These are phyloP conservation scores for Ichthyophthirius multifiliis DNA, from an alignment of 169 alveolate genomes.

Conservation along the genomic window DNA sequence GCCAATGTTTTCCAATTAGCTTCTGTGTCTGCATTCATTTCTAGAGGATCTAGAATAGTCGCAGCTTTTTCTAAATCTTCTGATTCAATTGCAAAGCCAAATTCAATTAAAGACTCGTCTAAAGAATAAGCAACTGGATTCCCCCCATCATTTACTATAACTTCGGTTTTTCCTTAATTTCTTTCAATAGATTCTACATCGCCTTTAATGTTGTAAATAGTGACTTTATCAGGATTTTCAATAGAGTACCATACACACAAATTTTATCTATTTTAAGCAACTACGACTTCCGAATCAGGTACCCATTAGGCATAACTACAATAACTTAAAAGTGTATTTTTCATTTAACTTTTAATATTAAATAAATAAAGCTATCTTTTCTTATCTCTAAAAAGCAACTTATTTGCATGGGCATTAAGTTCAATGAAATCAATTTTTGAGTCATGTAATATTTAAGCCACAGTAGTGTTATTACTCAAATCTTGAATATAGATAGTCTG, in stretches of 20 bases:
- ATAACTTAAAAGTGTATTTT: slow-evolving; percentile 85
- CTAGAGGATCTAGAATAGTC: slow-evolving; percentile 83
- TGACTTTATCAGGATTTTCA: slow-evolving; percentile 92
- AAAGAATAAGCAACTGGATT: slow-evolving; percentile 86
- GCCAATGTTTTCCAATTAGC: slow-evolving; percentile 93
- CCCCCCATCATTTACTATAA: slow-evolving; percentile 86
- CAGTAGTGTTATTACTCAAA: slow-evolving; percentile 74
- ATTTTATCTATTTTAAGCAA: slow-evolving; percentile 90
- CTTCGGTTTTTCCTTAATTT: slow-evolving; percentile 88
- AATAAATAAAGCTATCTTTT: slow-evolving; percentile 87
- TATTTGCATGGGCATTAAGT: slow-evolving; percentile 84
- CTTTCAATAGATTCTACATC: slow-evolving; percentile 93
- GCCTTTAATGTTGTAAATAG: slow-evolving; percentile 89
- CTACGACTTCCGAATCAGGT: slow-evolving; percentile 93
- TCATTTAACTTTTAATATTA: slow-evolving; percentile 81
- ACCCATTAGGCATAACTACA: slow-evolving; percentile 94
- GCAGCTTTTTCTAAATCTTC: slow-evolving; percentile 89
- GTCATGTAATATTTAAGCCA: slow-evolving; percentile 90
- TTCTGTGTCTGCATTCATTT: slow-evolving; percentile 87
- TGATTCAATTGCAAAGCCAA: slow-evolving; percentile 90
- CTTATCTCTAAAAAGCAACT: slow-evolving; percentile 90
- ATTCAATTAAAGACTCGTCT: slow-evolving; percentile 90
- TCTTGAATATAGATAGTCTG: slow-evolving; percentile 89
- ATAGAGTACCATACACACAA: slow-evolving; percentile 92
- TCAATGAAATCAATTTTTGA: slow-evolving; percentile 89